Evolutionary conservation across 2,329 filamentous ascomycete genomes (phyloP).

Genomic region (Alternaria arborescens): DNA sequence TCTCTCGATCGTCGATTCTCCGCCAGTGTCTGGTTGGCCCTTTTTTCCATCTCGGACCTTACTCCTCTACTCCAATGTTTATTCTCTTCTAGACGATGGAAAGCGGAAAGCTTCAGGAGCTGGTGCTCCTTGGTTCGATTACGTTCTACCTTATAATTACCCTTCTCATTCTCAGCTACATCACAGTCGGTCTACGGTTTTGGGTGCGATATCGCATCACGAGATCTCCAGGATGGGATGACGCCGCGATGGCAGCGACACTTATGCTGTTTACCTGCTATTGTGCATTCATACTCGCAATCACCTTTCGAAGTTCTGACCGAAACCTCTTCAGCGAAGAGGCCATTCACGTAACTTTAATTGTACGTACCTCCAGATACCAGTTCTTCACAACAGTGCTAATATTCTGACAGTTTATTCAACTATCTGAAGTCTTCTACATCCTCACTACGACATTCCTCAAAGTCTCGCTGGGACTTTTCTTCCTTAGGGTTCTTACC

Average conservation of each 20-base stretch:
- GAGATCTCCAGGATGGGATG: constrained; percentile 47
- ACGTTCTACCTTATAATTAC: constrained; percentile 33
- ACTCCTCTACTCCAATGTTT: constrained; percentile 7
- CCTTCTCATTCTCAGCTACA: constrained; percentile 40
- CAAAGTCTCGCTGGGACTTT: constrained; percentile 53
- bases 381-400: background rate
- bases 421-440: constrained; percentile 60
- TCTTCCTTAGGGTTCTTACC: constrained; percentile 47
- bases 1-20: constrained; percentile 13
- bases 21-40: constrained; percentile 15
- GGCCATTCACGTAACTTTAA: constrained; percentile 25
- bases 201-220: constrained; percentile 47
- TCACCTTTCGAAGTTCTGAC: constrained; percentile 22
- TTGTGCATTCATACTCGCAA: constrained; percentile 27
- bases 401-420: constrained; percentile 34
- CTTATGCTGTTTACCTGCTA: constrained; percentile 38
- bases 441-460: constrained; percentile 59
- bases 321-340: constrained; percentile 23
- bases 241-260: constrained; percentile 42
- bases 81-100: constrained; percentile 8
- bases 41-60: background rate
- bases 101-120: constrained; percentile 24
- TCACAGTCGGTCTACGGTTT: constrained; percentile 41
- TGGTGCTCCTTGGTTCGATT: constrained; percentile 30
- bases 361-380: constrained; percentile 23